Conservation (phyloP, 805 yeast species). For the Komagataella pastoris region DNA sequence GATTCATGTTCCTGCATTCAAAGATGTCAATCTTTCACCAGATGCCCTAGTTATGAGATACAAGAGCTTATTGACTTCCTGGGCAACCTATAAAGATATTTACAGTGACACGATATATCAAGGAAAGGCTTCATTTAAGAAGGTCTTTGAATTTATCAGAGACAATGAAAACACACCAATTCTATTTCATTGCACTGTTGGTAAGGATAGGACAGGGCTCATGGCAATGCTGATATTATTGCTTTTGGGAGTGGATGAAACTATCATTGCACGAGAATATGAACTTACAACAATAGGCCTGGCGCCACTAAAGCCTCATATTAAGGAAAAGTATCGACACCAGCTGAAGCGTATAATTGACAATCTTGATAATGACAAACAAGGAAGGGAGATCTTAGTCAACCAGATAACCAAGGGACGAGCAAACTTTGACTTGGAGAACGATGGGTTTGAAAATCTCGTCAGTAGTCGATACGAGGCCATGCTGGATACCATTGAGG, state of each 20-base stretch:
- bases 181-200: constrained; percentile 71
- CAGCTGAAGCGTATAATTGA: constrained; percentile 12
- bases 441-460: constrained; percentile 45
- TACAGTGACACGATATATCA: constrained; percentile 42
- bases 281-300: constrained; percentile 62
- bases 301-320: constrained; percentile 28
- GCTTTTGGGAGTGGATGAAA: constrained; percentile 51
- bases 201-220: constrained; percentile 78
- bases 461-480: constrained; percentile 56
- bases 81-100: constrained; percentile 49
- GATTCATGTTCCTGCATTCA: constrained; percentile 45
- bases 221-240: constrained; percentile 53
- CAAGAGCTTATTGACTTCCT: constrained; percentile 38
- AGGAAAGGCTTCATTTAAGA: constrained; percentile 34
- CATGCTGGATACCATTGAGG: constrained; percentile 50
- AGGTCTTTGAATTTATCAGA: constrained; percentile 39
- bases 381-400: constrained; percentile 10
- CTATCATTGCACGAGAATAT: constrained; percentile 60
- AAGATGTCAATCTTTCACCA: constrained; percentile 45
- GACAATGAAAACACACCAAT: constrained; percentile 40
- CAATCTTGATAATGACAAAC: constrained; percentile 8
- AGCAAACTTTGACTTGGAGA: constrained; percentile 24
- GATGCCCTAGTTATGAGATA: constrained; percentile 45
- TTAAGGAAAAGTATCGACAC: constrained; percentile 21
- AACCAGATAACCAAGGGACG: constrained; percentile 22